phyloP scores from a whole-genome alignment of 2,329 filamentous ascomycete species.

The Corinectria fuckeliana region DNA sequence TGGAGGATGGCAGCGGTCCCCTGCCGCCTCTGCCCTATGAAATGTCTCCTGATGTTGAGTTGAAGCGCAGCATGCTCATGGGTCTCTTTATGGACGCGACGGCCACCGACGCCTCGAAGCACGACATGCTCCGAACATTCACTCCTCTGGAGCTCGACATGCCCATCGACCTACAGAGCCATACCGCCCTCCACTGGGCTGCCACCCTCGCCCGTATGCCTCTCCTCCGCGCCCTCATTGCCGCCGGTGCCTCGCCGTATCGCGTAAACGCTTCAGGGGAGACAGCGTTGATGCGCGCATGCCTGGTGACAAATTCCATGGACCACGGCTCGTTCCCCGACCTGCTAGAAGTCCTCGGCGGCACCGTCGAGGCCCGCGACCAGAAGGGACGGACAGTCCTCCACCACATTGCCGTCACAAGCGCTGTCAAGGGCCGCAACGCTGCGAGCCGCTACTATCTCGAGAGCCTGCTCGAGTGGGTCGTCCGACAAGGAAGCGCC shows the following conservation, averaged over 20 bases:
- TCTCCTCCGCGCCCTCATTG: conserved; percentile 80
- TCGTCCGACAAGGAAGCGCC: conserved; percentile 81
- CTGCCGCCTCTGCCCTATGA: conserved; percentile 70
- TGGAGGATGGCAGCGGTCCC: conserved; percentile 62
- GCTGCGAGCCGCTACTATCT: conserved; percentile 95
- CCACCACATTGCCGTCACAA: conserved; percentile 95
- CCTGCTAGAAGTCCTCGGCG: conserved; percentile 84
- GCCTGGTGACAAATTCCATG: conserved; percentile 91
- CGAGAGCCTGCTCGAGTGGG: conserved; percentile 91
- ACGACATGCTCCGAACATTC: conserved; percentile 78
- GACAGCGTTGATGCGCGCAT: conserved; percentile 91
- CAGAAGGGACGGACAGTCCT: conserved; percentile 89
- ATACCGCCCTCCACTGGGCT: conserved; percentile 96
- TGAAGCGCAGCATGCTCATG: conserved; percentile 82
- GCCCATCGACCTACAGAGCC: conserved; percentile 86
- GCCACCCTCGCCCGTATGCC: conserved; percentile 88
- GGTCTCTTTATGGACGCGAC: conserved; percentile 80
- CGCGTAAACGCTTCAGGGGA: conserved; percentile 89
- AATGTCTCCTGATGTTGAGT: conserved; percentile 70
- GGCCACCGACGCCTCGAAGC: conserved; percentile 72
- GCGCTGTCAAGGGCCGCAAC: conserved; percentile 91
- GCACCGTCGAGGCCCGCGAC: conserved; percentile 90
- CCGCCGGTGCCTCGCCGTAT: conserved; percentile 84
- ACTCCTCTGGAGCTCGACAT: conserved; percentile 85
- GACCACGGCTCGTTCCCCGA: conserved; percentile 91